Base-by-base conservation (phyloP, 2,329 filamentous ascomycete species). In the Penicillium sp. region DNA sequence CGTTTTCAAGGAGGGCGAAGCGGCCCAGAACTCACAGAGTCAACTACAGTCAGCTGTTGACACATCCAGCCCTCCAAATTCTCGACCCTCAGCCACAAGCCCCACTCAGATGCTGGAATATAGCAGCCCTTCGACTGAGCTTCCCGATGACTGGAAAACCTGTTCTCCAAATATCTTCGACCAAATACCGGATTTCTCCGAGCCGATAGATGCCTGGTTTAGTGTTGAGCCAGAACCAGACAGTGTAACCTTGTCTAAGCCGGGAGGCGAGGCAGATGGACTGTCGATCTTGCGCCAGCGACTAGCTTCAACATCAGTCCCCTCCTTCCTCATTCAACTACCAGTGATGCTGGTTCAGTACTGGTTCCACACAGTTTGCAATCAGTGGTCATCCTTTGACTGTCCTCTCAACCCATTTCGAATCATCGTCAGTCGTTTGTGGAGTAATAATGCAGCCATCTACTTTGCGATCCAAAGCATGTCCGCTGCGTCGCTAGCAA, bases 391-490 rank as follows among this genome's bases (percentile, higher is more conserved):
- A 16, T 64, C 60, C 2, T 64, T 64, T 47, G 60, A 64, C 54
- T 63, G 58, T 7, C 62, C 62, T 10, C 52, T 64, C 16, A 64
- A 63, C 44, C 62, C 62, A 18, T 63, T 64, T 7, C 54, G 62
- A 24, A 43, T 52, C 1, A 63, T 64, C 32, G 38, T 64, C 39
- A 62, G 62, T 31, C 58, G 58, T 16, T 55, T 64, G 9, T 64
- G 62, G 62, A 64, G 62, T 49, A 53, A 52, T 8, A 64, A 62
- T 50, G 62, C 62, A 2, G 56, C 62, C 2, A 61, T 64, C 14
- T 64, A 64, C 44, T 64, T 63, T 50, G 57, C 62, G n/a, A 63
- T 64, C 8, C 62, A 64, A 45, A 64, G 62, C n/a, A 64, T 64
- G 62, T 61, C 62, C 4, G 62, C 62, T 5, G 62, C 62, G 10